These are phyloP conservation scores for Inga oerstediana DNA, from an alignment of 306 rosid genomes.

Conservation along the genomic window DNA sequence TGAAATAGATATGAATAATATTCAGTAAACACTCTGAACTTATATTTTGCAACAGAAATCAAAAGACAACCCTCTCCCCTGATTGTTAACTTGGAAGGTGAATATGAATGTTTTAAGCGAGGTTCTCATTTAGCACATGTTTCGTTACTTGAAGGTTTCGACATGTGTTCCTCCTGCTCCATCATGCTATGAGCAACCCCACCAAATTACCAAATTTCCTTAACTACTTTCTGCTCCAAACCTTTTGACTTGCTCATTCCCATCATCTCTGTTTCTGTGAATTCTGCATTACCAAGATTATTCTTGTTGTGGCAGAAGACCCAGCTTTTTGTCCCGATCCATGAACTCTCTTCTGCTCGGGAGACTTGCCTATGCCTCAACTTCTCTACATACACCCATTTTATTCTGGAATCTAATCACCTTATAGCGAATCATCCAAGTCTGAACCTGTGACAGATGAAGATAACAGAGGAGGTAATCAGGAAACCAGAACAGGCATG, in stretches of 20 bases:
- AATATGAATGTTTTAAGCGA: not conserved
- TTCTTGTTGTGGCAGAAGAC: not conserved
- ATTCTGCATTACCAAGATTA: not conserved
- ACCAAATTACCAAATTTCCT: too few relatives aligned
- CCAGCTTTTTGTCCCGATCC: too few relatives aligned
- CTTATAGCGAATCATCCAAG: too few relatives aligned
- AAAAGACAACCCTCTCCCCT: too few relatives aligned
- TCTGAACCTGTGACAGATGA: not conserved
- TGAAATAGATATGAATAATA: too few relatives aligned
- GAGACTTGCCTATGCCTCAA: too few relatives aligned
- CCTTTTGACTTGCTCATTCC: not conserved
- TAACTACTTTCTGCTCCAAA: too few relatives aligned
- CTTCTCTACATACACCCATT: too few relatives aligned
- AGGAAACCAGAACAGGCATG: conserved; percentile 54
- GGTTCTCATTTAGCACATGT: not conserved
- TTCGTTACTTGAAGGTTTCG: not conserved
- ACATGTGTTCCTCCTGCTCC: not conserved
- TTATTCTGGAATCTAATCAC: too few relatives aligned
- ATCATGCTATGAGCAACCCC: not conserved
- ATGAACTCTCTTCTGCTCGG: too few relatives aligned
- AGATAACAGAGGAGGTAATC: conserved; percentile 69
- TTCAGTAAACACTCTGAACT: too few relatives aligned
- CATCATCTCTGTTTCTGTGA: not conserved
- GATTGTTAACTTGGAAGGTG: not conserved
- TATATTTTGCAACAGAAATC: too few relatives aligned